Base-by-base conservation (phyloP, 2,329 filamentous ascomycete genomes). In the Alternaria incomplexa region DNA sequence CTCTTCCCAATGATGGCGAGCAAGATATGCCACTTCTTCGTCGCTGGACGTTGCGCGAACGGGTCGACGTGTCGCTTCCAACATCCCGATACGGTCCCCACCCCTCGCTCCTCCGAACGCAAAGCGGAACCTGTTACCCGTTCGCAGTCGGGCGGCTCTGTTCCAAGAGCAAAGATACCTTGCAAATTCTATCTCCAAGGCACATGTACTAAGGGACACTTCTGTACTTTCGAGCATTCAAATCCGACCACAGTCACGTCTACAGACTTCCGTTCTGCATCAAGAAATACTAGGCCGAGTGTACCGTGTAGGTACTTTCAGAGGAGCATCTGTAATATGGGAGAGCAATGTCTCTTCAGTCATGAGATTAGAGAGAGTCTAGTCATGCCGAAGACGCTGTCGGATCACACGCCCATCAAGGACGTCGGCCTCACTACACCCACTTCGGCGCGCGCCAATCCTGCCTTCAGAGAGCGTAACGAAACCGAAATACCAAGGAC, bases 1-100 rank as follows among this genome's bases (percentile, higher is more conserved):
- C 5, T 1, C 25, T 51, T 51, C n/a, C 32, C 47, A 5, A 32
- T 5, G 10, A 51, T 51, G 47, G 47, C 26, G 26, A 51, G 13
- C 47, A 51, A 32, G 17, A 51, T 51, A 51, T 51, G 47, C 47
- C 47, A 51, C 47, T 51, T 51, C 47, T 51, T 51, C 11, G 47
- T 51, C n/a, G 47, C 47, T 51, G 47, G 47, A 20, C 47, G 47
- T 10, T 51, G 47, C 47, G 26, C 32, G 9, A 51, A 51, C 47
- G 12, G 47, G n/a, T 23, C 26, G 47, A 51, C 26, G 6, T 51
- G 47, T 51, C 47, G 47, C 47, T 51, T 51, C 47, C 22, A 51
- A 22, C 47, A 51, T 51, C 25, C 47, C 17, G 47, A 30, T 51
- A 22, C 47, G n/a, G 47, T 51, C 47, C n/a, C 25, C 15, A 51